Percentiles rank a stretch among this genome's conserved stretches.
phyloP scores from a whole-genome alignment of 306 rosid genomes.

The Macrotyloma uniflorum region DNA sequence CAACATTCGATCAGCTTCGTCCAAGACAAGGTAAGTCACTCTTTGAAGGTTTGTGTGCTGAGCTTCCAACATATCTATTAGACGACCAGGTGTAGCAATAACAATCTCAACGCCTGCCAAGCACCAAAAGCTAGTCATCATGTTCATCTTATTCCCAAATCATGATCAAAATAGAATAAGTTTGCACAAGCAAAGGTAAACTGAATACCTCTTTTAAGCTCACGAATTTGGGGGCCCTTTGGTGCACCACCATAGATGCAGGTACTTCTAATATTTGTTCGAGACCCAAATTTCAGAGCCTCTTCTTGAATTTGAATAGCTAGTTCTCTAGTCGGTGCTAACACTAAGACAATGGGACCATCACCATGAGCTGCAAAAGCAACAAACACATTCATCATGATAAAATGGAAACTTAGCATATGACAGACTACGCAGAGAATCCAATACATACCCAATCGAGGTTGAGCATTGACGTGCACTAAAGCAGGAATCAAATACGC shows the following conservation, averaged over 20 bases:
- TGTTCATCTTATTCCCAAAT: constrained; percentile 20
- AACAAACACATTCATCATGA: constrained; percentile 27
- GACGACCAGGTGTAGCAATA: constrained; percentile 96
- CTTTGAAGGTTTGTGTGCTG: constrained; percentile 84
- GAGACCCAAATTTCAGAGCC: constrained; percentile 70
- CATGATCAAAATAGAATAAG: neutral
- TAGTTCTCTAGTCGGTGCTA: constrained; percentile 94
- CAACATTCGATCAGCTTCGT: constrained; percentile 98
- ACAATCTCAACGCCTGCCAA: constrained; percentile 85
- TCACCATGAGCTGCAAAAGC: constrained; percentile 68
- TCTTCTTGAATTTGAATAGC: constrained; percentile 97
- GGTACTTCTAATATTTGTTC: constrained; percentile 64
- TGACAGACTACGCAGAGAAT: neutral
- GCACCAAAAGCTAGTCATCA: constrained; percentile 28
- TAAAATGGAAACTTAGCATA: neutral
- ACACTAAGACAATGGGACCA: constrained; percentile 82
- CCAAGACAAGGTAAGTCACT: constrained; percentile 93
- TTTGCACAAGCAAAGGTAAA: neutral
- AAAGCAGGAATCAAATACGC: constrained; percentile 87
- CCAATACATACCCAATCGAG: constrained; percentile 68
- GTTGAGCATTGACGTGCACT: constrained; percentile 93
- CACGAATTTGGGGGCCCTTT: constrained; percentile 97
- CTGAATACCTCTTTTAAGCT: constrained; percentile 73
- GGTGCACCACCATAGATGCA: constrained; percentile 98
- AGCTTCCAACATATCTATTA: constrained; percentile 98